Evolutionary conservation across 108 stramenopile genomes (phyloP).

Genomic region (Cyclostephanos invisitatus): DNA sequence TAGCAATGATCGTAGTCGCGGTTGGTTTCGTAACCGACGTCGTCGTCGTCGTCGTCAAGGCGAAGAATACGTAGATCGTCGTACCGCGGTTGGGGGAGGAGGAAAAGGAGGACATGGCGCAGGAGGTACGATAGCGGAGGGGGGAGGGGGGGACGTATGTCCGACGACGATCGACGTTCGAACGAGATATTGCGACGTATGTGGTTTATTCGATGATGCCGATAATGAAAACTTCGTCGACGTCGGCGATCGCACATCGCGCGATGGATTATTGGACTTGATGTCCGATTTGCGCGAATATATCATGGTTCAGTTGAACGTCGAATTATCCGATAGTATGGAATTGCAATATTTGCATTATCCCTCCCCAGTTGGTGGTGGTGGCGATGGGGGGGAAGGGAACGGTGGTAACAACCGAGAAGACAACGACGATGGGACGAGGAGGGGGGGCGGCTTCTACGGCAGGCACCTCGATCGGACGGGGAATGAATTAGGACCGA

Average conservation of each 20-base stretch:
- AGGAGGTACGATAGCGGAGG: not conserved
- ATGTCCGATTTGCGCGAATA: conserved; percentile 14
- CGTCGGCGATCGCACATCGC: conserved; percentile 13
- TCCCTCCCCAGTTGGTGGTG: conserved; percentile 24
- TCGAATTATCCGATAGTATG: conserved; percentile 21
- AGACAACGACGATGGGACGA: not conserved
- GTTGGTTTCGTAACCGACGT: too few species aligned
- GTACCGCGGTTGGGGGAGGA: too few species aligned
- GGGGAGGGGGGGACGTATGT: too few species aligned
- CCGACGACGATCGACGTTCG: conserved; percentile 1
- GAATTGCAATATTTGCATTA: conserved; percentile 30
- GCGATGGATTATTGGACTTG: conserved; percentile 18
- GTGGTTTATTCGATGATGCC: conserved; percentile 30
- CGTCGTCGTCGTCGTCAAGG: too few species aligned
- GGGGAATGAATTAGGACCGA: conserved; percentile 4
- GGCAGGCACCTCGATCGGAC: conserved; percentile 27
- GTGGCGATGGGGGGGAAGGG: too few species aligned
- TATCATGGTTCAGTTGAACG: conserved; percentile 1
- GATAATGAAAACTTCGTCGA: conserved; percentile 2
- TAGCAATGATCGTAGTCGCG: too few species aligned
- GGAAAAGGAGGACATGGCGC: too few species aligned
- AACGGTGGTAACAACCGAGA: too few species aligned
- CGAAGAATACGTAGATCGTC: too few species aligned
- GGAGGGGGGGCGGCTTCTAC: conserved; percentile 14
- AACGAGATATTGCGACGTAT: conserved; percentile 20